These are phyloP conservation scores for Ploettnerulaceae sp. DNA, from an alignment of 2,329 filamentous ascomycete genomes.

Conservation along the genomic window DNA sequence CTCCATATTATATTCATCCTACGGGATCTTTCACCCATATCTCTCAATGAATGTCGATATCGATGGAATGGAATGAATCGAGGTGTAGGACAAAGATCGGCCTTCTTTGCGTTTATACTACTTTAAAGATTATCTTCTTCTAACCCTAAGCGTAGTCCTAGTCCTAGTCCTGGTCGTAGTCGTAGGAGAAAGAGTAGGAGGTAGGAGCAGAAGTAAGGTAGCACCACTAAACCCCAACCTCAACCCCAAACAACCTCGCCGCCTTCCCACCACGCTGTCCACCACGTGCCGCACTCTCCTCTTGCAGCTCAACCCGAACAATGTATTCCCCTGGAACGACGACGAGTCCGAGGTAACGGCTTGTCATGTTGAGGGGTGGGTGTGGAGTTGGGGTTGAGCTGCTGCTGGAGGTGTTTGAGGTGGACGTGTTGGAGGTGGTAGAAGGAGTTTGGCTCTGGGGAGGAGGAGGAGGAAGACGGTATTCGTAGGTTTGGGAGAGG, in stretches of 20 bases:
- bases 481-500: constrained; percentile 81
- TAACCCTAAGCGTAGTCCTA: no score
- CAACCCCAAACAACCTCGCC: not conserved
- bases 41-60: not conserved
- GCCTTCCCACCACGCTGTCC: not conserved
- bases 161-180: no score
- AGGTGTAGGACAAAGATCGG: no score
- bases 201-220: no score
- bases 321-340: constrained; percentile 86
- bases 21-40: no score
- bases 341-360: constrained; percentile 81
- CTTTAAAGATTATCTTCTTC: no score
- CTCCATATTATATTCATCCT: no score
- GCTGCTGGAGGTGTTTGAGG: constrained; percentile 4
- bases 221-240: not conserved
- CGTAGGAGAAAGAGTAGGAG: no score
- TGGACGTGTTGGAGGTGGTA: constrained; percentile 31
- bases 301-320: constrained; percentile 80
- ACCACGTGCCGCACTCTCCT: constrained; percentile 54
- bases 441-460: constrained; percentile 31
- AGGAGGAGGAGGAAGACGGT: constrained; percentile 63
- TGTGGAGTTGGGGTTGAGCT: constrained; percentile 41
- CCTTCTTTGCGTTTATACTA: no score
- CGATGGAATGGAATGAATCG: not conserved
- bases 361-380: constrained; percentile 63